Evolutionary conservation across 2,329 filamentous ascomycete genomes (phyloP), one percentile per base, ranked within the genome.

Genomic region (Berkeleyomyces rouxiae): DNA sequence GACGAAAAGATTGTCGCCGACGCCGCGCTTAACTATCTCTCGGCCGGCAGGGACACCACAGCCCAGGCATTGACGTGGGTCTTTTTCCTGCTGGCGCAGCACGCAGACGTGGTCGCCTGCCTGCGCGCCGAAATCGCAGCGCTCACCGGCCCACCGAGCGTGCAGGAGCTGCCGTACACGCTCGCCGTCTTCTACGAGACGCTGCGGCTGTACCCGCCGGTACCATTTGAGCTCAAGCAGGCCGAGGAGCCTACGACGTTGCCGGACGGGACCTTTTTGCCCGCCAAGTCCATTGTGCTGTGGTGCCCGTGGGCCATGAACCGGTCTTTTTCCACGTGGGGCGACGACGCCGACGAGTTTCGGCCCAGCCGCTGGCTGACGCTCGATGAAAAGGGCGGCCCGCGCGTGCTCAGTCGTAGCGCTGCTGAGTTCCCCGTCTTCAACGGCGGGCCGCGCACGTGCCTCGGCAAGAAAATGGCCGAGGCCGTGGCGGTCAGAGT

Each of bases 291-390:
- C 0, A 75, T 86, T 33, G 72, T 86, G 2, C 72, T 85, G 2
- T 86, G 82, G 82, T 84, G 80, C 65, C 74, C 81, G 2, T 86
- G 82, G 80, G 80, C 83, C 0, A 81, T 85, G 76, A 82, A 83
- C 66, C 75, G 82, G 9, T 84, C 82, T 0, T 70, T 66, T 7
- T 66, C 71, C 1, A 82, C 75, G 0, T 86, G 82, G 81, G 82
- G 82, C 4, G 69, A 73, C 0, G 79, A 84, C 66, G 78, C 81
- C 5, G 77, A 79, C 47, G 67, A 68, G 0, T 86, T 85, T 66
- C 74, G 74, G 2, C 83, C 83, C 0, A 78, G 79, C 60, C 74
- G 83, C 51, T 86, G 82, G 79, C 70, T 86, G 2, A 44, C 31
- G 3, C 23, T 10, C 9, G 37, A 44, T 33, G 59, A 47, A 31